These are phyloP conservation scores for Kondoa subrosea DNA, from an alignment of 768 basidiomycete species.

Conservation along the genomic window DNA sequence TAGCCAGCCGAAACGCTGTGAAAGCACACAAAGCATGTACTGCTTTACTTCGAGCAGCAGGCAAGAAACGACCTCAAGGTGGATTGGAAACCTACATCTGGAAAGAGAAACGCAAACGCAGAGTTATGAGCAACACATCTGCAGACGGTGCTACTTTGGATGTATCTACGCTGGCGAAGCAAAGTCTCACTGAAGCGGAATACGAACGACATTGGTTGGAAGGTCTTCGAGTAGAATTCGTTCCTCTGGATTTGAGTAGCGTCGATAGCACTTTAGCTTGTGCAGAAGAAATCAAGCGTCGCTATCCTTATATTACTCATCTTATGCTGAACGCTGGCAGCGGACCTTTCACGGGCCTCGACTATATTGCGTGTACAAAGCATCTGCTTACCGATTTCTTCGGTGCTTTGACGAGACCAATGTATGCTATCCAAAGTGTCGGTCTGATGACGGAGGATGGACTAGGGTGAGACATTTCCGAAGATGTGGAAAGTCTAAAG, in stretches of 20 bases:
- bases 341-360: constrained; percentile 9
- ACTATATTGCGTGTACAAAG: not conserved
- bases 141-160: not conserved
- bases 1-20: constrained; percentile 7
- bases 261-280: constrained; percentile 5
- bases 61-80: not conserved
- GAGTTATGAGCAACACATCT: not conserved
- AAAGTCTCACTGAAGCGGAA: not conserved
- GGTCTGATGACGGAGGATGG: constrained; percentile 1
- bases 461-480: not conserved
- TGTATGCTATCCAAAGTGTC: not conserved
- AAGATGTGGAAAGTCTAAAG: not conserved
- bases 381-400: not conserved
- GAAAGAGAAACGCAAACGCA: not conserved
- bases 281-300: not conserved
- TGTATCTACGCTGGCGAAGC: not conserved
- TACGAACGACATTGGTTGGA: constrained; percentile 2
- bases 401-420: constrained; percentile 2
- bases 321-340: constrained; percentile 10
- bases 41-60: not conserved
- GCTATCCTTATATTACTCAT: constrained; percentile 8
- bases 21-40: constrained; percentile 9
- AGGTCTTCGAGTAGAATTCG: constrained; percentile 2
- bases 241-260: constrained; percentile 6
- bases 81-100: not conserved